Base-by-base conservation (phyloP, 257 asterid species). In the Solanum paucissectum region DNA sequence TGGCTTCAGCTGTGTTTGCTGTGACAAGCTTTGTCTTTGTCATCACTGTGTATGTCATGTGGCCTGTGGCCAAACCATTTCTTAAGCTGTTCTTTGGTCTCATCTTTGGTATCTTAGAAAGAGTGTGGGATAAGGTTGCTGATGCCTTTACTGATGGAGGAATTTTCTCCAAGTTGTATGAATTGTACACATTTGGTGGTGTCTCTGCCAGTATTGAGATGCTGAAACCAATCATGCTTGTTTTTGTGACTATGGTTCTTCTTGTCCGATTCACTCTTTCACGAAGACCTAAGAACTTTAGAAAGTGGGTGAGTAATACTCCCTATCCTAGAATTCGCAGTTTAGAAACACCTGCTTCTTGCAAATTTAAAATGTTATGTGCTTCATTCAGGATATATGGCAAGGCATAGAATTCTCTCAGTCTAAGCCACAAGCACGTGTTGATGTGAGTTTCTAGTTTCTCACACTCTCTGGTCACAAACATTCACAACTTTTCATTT, bases 391-490 rank as follows among this genome's bases (percentile, higher is more conserved):
- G 99, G 99, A 97, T 91, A 93, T 97, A 88, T 97, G 99, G 99
- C 99, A 97, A 96, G 99, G 99, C 88, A 95, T 97, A 87, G 99
- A 96, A 90, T 97, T 97, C 89, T 94, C 99, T 87, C 99, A 96
- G 89, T 97, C 99, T 58, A 97, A 96, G 90, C 94, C 99, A 88
- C 98, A 96, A 94, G 99, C 99, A 40, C 99, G 99, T 84, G 98
- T 97, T 89, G 99, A 97, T 94, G 99, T 97, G 76, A 92, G 99
- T 93, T 83, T 89, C 88, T 69, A 38, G 58, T 83, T 87, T 75
- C 74, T 83, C 8, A 40, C 86, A 76, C 74, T 84, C 75, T 87
- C 46, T 62, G 83, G 37, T 84, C 88, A 13, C 5, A 32, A 60
- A 16, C 29, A 73, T 13, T 86, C 38, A 36, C 32, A 36, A 49